phyloP scores from a whole-genome alignment of 2,329 filamentous ascomycete species.

The Aspergillus melleus region DNA sequence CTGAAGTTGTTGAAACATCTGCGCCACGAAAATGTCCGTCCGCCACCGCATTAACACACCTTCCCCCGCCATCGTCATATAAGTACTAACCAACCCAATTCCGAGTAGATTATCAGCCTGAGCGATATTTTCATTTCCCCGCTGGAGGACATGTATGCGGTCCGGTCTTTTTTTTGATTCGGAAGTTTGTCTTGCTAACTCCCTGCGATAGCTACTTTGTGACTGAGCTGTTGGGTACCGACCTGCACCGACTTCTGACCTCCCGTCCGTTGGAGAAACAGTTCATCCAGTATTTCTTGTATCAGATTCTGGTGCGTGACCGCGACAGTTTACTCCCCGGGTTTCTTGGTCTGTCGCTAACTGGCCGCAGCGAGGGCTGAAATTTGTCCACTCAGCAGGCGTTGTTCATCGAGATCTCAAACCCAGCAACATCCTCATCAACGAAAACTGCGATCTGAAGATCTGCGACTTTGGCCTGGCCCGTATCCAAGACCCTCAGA shows the following conservation, averaged over 20 bases:
- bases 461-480: slow-evolving; percentile 99
- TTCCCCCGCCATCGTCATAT: not conserved
- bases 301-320: slow-evolving; percentile 86
- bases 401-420: slow-evolving; percentile 98
- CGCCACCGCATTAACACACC: not conserved
- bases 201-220: slow-evolving; percentile 77
- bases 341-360: slow-evolving; percentile 15
- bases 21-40: slow-evolving; percentile 86
- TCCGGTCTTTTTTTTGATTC: not conserved
- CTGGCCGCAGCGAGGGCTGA: slow-evolving; percentile 75
- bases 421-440: slow-evolving; percentile 98
- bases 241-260: slow-evolving; percentile 91
- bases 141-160: slow-evolving; percentile 85
- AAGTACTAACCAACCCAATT: slow-evolving; percentile 15
- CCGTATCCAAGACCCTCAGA: slow-evolving; percentile 97
- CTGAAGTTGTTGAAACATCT: slow-evolving; percentile 96
- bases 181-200: slow-evolving; percentile 10
- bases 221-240: slow-evolving; percentile 94
- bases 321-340: not conserved
- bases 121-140: slow-evolving; percentile 99
- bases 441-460: slow-evolving; percentile 99
- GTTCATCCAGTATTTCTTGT: slow-evolving; percentile 99
- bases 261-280: slow-evolving; percentile 97
- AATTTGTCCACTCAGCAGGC: slow-evolving; percentile 98
- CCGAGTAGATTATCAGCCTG: slow-evolving; percentile 80